Evolutionary conservation across 441 rosid genomes (phyloP).

Genomic region (Croton laevigatus): DNA sequence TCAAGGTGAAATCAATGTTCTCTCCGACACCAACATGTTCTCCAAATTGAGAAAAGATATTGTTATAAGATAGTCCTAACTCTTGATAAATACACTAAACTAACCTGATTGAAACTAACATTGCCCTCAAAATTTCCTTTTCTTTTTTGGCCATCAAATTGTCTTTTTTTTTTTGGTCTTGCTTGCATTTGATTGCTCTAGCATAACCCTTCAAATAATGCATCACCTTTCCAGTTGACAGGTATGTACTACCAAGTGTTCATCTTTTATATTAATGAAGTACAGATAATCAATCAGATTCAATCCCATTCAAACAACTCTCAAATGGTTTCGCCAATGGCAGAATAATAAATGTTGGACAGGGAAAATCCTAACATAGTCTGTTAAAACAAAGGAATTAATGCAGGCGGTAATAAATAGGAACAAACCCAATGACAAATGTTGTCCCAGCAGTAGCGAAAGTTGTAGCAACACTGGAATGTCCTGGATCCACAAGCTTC

Average conservation of each 20-base stretch:
- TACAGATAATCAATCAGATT: not conserved
- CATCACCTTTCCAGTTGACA: conserved; percentile 1
- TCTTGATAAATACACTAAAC: conserved; percentile 9
- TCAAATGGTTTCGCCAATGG: not conserved
- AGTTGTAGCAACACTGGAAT: conserved; percentile 42
- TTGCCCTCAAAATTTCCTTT: not conserved
- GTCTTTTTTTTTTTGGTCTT: too few relatives aligned
- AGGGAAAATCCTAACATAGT: not conserved
- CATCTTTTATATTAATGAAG: conserved; percentile 2
- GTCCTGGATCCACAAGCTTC: conserved; percentile 69
- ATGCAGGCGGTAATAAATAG: not conserved
- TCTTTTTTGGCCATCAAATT: too few relatives aligned
- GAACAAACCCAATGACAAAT: conserved; percentile 68
- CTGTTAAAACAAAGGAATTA: not conserved
- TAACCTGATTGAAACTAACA: conserved; percentile 3
- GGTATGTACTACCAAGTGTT: not conserved
- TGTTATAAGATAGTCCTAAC: not conserved
- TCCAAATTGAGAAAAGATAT: not conserved
- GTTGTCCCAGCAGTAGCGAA: conserved; percentile 79
- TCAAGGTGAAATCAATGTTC: not conserved
- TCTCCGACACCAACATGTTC: not conserved
- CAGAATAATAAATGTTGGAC: not conserved
- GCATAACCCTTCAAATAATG: not conserved
- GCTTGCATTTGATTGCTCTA: conserved; percentile 5
- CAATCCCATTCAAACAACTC: not conserved